Evolutionary conservation across 495 filamentous ascomycete species (phyloP), one percentile per base, ranked within the genome.

Genomic region (Durotheca rogersii): DNA sequence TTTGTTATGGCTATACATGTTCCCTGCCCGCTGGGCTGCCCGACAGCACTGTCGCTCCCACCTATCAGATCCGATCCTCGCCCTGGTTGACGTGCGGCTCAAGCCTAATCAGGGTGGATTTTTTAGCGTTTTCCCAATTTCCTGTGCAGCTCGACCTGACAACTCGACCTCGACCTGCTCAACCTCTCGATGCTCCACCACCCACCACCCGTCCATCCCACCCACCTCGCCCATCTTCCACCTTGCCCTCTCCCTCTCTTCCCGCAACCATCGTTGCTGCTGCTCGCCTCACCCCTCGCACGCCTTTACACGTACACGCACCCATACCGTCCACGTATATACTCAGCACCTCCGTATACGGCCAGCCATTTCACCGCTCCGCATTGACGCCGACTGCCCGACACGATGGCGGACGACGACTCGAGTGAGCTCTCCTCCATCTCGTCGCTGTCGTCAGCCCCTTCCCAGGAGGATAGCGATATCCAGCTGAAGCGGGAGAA

Each of bases 371-470:
- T n/a, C 20, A 17, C 41, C n/a, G 39, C 12, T 45, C 43, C 27
- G 7, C 25, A 41, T 11, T 31, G 29, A 20, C 40, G 12, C 41
- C 31, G 42, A 18, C 30, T 25, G 5, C 27, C 9, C 41, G 25
- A 23, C 53, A 69, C 65, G 56, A 76, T 76, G 71, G 74, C 75
- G 29, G 77, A 79, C 48, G 72, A 75, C 54, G 76, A 77, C 34
- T 77, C 73, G 36, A 80, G 76, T 10, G 76, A 79, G 18, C 69
- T 80, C 27, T 81, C 78, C 6, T 80, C 77, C 10, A 53, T 77
- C 39, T 77, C 77, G 6, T 77, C 76, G 4, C 60, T 80, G 19
- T 81, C 78, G 30, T 72, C 72, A 31, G 71, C 69, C 1, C 76
- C 77, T n/a, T 76, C 74, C 14, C 75, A 79, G 3, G 72, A 75